phyloP scores from a whole-genome alignment of 1,139 yeast genomes.

The Suhomyces anneliseae region DNA sequence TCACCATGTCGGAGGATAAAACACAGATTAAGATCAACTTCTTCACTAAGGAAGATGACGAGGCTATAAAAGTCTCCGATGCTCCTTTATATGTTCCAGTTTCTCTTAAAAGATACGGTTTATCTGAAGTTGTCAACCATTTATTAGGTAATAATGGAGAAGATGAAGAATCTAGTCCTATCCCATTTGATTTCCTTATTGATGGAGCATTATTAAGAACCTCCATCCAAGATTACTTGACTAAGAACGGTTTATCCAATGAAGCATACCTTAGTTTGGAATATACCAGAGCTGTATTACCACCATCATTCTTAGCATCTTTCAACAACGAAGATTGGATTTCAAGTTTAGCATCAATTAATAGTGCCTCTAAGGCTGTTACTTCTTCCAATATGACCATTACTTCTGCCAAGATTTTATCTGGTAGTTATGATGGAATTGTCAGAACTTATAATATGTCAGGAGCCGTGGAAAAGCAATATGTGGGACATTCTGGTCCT shows the following conservation, averaged over 20 bases:
- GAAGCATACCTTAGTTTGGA: constrained; percentile 82
- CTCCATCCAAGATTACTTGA: constrained; percentile 76
- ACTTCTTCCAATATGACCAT: constrained; percentile 30
- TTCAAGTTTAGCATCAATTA: constrained; percentile 64
- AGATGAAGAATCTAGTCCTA: constrained; percentile 52
- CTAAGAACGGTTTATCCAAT: constrained; percentile 72
- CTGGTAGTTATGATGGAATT: constrained; percentile 94
- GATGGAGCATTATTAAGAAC: constrained; percentile 80
- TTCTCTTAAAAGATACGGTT: constrained; percentile 81
- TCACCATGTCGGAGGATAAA: constrained; percentile 30
- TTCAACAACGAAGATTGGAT: constrained; percentile 96
- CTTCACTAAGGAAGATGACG: constrained; percentile 84
- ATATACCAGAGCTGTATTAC: constrained; percentile 88
- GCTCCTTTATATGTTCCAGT: constrained; percentile 87
- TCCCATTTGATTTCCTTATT: constrained; percentile 90
- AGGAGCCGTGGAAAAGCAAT: constrained; percentile 81
- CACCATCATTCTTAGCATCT: constrained; percentile 88
- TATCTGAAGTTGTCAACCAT: constrained; percentile 93
- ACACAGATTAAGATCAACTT: constrained; percentile 70
- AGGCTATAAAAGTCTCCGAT: constrained; percentile 69
- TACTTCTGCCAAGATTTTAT: constrained; percentile 56
- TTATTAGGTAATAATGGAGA: constrained; percentile 48
- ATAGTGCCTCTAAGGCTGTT: constrained; percentile 29
- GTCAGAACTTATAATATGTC: constrained; percentile 85
- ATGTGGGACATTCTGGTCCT: constrained; percentile 85